A percentile compares a stretch with the other conserved stretches of the same genome.
Evolutionary conservation across 1,139 yeast genomes (phyloP).

Genomic region (Magnusiomyces suaveolens): DNA sequence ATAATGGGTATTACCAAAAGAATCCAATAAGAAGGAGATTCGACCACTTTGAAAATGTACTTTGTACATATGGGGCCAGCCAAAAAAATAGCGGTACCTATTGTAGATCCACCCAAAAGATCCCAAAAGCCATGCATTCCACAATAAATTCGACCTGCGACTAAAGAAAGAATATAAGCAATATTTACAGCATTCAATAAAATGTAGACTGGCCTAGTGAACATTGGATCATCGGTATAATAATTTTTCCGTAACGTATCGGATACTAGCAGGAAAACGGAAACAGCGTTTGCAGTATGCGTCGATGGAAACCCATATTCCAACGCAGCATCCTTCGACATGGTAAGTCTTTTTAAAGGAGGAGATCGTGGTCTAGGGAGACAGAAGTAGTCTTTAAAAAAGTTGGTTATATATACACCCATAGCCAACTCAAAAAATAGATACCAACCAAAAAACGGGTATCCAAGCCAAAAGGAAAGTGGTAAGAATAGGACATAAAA

Average conservation of each 20-base stretch:
- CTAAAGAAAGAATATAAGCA: constrained; percentile 55
- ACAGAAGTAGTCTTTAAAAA: constrained; percentile 73
- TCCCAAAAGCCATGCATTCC: constrained; percentile 97
- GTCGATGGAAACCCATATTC: constrained; percentile 95
- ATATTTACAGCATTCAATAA: constrained; percentile 22
- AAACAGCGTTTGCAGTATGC: constrained; percentile 88
- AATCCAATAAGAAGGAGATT: constrained; percentile 24
- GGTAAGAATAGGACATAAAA: constrained; percentile 88
- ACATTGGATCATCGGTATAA: background rate
- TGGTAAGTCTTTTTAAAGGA: constrained; percentile 79
- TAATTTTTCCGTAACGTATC: constrained; percentile 2
- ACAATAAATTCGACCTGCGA: constrained; percentile 78
- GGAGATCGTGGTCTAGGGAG: constrained; percentile 93
- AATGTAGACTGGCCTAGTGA: constrained; percentile 12
- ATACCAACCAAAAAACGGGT: constrained; percentile 46
- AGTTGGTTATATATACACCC: constrained; percentile 75
- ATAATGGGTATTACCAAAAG: constrained; percentile 35
- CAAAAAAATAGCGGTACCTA: constrained; percentile 42
- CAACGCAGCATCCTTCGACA: constrained; percentile 78
- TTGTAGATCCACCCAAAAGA: constrained; percentile 50
- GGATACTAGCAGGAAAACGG: constrained; percentile 50
- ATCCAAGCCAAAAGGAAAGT: constrained; percentile 76
- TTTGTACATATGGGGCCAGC: constrained; percentile 18
- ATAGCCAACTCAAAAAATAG: constrained; percentile 69
- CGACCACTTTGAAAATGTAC: constrained; percentile 19